Conservation (phyloP, 108 stramenopile genomes). For the Cylindrotheca fusiformis region DNA sequence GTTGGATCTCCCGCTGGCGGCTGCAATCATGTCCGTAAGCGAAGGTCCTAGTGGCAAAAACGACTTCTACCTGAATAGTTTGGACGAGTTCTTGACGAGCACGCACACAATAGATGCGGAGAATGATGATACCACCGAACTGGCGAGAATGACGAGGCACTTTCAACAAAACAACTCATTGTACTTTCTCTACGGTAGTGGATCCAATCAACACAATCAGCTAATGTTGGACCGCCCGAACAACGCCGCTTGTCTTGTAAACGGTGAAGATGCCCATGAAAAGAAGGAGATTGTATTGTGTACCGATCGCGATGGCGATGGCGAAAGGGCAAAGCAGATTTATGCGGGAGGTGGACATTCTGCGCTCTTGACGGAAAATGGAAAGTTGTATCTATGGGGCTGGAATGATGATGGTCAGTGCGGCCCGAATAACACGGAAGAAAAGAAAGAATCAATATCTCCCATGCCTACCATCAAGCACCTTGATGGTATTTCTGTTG, state of each 20-base stretch:
- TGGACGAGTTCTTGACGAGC: slow-evolving; percentile 54
- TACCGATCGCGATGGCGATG: slow-evolving; percentile 11
- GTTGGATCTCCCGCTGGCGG: slow-evolving; percentile 62
- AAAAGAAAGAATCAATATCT: slow-evolving; percentile 1
- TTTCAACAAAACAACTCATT: slow-evolving; percentile 47
- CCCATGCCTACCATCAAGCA: slow-evolving; percentile 26
- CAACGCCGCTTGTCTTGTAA: slow-evolving; percentile 20
- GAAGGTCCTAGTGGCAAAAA: slow-evolving; percentile 65
- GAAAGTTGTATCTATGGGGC: slow-evolving; percentile 76
- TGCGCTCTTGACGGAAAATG: slow-evolving; percentile 57
- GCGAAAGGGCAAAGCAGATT: slow-evolving; percentile 29
- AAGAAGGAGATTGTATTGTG: slow-evolving; percentile 61
- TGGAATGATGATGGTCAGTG: slow-evolving; percentile 81
- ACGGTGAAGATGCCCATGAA: slow-evolving; percentile 56
- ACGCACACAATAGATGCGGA: slow-evolving; percentile 14
- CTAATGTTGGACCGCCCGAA: slow-evolving; percentile 37
- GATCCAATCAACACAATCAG: slow-evolving; percentile 85
- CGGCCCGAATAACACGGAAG: slow-evolving; percentile 14
- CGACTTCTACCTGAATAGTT: slow-evolving; percentile 53
- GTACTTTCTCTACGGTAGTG: slow-evolving; percentile 69
- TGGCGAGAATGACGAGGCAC: slow-evolving; percentile 55
- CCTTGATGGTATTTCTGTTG: slow-evolving; percentile 49
- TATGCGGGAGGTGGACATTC: slow-evolving; percentile 82
- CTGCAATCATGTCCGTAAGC: slow-evolving; percentile 66
- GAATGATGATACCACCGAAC: slow-evolving; percentile 34